These are phyloP conservation scores for Fraxinus greggii DNA, from an alignment of 305 asterid genomes.

Conservation along the genomic window DNA sequence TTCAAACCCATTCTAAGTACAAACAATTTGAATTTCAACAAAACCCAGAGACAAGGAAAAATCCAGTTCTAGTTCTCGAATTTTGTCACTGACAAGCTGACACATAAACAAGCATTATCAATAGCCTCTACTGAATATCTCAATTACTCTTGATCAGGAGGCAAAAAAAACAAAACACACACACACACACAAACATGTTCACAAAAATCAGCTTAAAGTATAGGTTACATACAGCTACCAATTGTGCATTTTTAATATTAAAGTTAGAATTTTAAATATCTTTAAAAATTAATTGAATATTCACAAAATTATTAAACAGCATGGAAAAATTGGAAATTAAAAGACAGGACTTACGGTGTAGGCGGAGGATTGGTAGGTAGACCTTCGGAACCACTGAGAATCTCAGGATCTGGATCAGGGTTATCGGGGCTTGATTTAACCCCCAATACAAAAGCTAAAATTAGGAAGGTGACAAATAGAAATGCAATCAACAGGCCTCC, in stretches of 20 bases:
- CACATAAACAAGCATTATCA: neutral
- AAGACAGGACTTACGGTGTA: slow-evolving; percentile 46
- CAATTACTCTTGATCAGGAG: neutral
- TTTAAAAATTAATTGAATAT: neutral
- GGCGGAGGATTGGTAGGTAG: slow-evolving; percentile 29
- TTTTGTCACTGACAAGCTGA: neutral
- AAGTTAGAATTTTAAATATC: neutral
- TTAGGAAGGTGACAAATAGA: slow-evolving; percentile 40
- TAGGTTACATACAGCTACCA: neutral
- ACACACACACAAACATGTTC: neutral
- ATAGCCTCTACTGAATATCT: neutral
- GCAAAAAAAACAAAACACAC: no score
- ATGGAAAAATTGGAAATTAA: neutral
- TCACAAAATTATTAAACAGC: neutral
- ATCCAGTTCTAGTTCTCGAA: neutral
- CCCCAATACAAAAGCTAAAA: slow-evolving; percentile 50
- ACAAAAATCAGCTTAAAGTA: neutral
- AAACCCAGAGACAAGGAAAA: neutral
- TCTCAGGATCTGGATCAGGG: slow-evolving; percentile 39
- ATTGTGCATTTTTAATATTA: neutral
- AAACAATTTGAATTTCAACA: neutral
- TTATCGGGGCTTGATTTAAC: slow-evolving; percentile 37
- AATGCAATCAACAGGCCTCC: slow-evolving; percentile 43
- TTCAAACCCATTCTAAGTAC: neutral
- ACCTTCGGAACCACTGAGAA: slow-evolving; percentile 17